Percentiles rank a stretch among this genome's conserved stretches.
phyloP scores from a whole-genome alignment of 805 yeast genomes.

The Kluyveromyces dobzhanskii region DNA sequence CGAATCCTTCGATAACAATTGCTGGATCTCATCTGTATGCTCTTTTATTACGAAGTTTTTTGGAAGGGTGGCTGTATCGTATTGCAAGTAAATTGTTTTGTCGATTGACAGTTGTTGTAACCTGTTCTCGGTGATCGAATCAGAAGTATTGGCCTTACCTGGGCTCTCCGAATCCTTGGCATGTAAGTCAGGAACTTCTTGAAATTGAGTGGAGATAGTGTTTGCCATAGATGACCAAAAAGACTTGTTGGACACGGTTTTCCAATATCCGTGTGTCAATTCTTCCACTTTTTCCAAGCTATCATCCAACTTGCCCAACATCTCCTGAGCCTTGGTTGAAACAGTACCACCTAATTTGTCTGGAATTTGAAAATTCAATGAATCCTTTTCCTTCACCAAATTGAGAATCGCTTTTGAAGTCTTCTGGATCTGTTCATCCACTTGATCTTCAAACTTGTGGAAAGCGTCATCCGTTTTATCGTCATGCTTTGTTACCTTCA shows the following conservation, averaged over 20 bases:
- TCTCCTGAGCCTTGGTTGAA: constrained; percentile 44
- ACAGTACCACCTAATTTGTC: constrained; percentile 14
- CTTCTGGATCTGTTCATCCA: constrained; percentile 31
- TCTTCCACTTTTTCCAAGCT: constrained; percentile 69
- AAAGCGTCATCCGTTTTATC: constrained; percentile 47
- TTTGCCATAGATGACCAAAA: constrained; percentile 24
- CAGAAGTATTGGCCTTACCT: constrained; percentile 31
- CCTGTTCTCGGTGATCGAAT: constrained; percentile 48
- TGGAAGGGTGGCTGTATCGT: constrained; percentile 19
- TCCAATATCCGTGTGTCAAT: constrained; percentile 43
- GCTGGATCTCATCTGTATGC: constrained; percentile 43
- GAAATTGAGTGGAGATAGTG: constrained; percentile 16
- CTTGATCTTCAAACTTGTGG: constrained; percentile 42
- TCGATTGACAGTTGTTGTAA: constrained; percentile 46
- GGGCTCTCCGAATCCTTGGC: constrained; percentile 21
- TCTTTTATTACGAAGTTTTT: constrained; percentile 33
- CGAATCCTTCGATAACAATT: constrained; percentile 39
- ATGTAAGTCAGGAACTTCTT: constrained; percentile 14
- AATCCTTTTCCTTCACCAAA: constrained; percentile 15
- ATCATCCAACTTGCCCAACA: constrained; percentile 63
- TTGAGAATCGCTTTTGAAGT: constrained; percentile 13
- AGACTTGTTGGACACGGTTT: constrained; percentile 17
- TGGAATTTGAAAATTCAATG: constrained; percentile 23
- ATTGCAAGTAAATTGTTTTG: constrained; percentile 34
- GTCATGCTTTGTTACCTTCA: constrained; percentile 17